Evolutionary conservation across 495 filamentous ascomycete species (phyloP).

Genomic region (Penicillium pancosmium): DNA sequence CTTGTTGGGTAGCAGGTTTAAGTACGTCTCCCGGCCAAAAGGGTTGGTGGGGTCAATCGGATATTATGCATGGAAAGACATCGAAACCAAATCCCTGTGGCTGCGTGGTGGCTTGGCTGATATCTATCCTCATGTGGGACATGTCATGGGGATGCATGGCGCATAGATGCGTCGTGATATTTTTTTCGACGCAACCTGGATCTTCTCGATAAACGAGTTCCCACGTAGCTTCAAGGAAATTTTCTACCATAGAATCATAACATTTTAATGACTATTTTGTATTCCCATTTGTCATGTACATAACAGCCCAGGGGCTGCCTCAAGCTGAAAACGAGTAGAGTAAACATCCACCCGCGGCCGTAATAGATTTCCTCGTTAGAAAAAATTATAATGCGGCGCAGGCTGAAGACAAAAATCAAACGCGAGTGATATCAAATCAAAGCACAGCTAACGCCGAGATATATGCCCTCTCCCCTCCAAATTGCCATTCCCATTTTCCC

Average conservation of each 20-base stretch:
- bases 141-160: too few relatives aligned
- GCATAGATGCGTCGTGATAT: too few relatives aligned
- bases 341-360: conserved; percentile 5
- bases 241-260: neutral
- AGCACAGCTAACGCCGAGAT: conserved; percentile 17
- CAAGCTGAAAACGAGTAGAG: conserved; percentile 1
- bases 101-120: too few relatives aligned
- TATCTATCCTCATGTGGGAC: too few relatives aligned
- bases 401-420: conserved; percentile 3
- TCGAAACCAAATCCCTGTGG: too few relatives aligned
- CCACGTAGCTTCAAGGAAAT: neutral
- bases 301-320: neutral
- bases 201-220: too few relatives aligned
- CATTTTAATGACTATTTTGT: neutral
- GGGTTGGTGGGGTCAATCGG: too few relatives aligned
- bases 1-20: too few relatives aligned
- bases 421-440: conserved; percentile 15
- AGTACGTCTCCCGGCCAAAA: too few relatives aligned
- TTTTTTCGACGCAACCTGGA: too few relatives aligned
- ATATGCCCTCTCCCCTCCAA: conserved; percentile 6
- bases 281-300: conserved; percentile 15
- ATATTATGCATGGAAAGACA: too few relatives aligned
- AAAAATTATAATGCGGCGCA: neutral
- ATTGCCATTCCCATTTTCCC: conserved; percentile 10
- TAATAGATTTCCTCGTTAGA: neutral